Evolutionary conservation across 768 basidiomycete species (phyloP).

Genomic region (Xerocomellus amylosporus): DNA sequence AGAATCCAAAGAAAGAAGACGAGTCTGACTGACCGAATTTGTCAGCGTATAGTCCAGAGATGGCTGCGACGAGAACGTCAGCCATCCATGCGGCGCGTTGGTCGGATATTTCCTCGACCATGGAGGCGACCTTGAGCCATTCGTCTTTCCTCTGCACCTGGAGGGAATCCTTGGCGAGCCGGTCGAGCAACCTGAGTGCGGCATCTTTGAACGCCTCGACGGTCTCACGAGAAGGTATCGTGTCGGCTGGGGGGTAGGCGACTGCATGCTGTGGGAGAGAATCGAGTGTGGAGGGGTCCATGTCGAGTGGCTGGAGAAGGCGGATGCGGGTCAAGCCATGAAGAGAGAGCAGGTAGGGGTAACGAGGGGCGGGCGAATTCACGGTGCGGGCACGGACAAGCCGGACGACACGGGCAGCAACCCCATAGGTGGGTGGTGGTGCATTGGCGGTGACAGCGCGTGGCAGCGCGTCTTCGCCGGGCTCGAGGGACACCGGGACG

Average conservation of each 20-base stretch:
- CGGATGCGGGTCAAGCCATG: constrained; percentile 69
- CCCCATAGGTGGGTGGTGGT: constrained; percentile 54
- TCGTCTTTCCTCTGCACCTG: constrained; percentile 57
- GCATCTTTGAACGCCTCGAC: constrained; percentile 69
- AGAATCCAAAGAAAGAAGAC: not conserved
- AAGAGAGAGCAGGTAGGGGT: constrained; percentile 67
- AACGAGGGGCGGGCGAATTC: constrained; percentile 35
- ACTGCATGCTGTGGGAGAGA: constrained; percentile 43
- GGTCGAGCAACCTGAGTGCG: constrained; percentile 64
- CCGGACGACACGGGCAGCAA: constrained; percentile 68
- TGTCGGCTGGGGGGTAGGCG: constrained; percentile 42
- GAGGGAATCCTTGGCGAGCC: constrained; percentile 45
- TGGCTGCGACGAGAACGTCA: constrained; percentile 62
- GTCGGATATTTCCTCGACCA: constrained; percentile 70
- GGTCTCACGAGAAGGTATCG: constrained; percentile 48
- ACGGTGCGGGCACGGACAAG: constrained; percentile 59
- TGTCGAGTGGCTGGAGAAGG: constrained; percentile 41
- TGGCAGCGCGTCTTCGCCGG: constrained; percentile 3
- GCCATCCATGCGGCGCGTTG: constrained; percentile 71
- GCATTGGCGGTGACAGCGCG: constrained; percentile 3
- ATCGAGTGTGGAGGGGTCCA: constrained; percentile 27
- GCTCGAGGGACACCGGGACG: constrained; percentile 31
- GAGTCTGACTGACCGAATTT: constrained; percentile 55
- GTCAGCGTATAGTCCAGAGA: constrained; percentile 63
- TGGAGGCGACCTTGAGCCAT: constrained; percentile 63